Evolutionary conservation across 306 rosid species (phyloP).

Genomic region (Pachyrhizus erosus): DNA sequence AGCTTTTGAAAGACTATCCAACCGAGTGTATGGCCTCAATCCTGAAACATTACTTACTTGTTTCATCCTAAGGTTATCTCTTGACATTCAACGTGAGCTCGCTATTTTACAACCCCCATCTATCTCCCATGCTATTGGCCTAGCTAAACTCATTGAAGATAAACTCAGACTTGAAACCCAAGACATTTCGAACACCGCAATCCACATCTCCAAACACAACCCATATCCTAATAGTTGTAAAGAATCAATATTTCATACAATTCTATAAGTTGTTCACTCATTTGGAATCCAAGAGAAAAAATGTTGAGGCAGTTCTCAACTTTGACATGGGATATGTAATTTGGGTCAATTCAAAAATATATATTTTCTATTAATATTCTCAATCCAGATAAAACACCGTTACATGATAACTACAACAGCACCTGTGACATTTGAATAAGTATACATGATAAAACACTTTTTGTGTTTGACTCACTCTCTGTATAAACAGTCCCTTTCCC

Average conservation of each 20-base stretch:
- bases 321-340: neutral
- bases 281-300: neutral
- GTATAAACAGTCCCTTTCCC: conserved; percentile 11
- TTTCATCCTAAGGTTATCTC: too few species aligned
- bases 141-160: too few species aligned
- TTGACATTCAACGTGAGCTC: too few species aligned
- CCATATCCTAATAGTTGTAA: neutral
- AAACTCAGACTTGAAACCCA: too few species aligned
- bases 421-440: conserved; percentile 20
- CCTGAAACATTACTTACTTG: too few species aligned
- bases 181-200: too few species aligned
- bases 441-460: too few species aligned
- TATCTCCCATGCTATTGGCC: too few species aligned
- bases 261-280: neutral
- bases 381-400: conserved; percentile 23
- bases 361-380: conserved; percentile 10
- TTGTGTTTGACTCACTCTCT: neutral
- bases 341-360: neutral
- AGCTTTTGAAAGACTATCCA: too few species aligned
- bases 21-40: too few species aligned
- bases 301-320: neutral
- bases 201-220: too few species aligned
- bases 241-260: conserved; percentile 25
- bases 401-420: neutral
- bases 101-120: too few species aligned